Base-by-base conservation (phyloP, 371 early-diverging fungal genomes). In the Phascolomyces articulosus region DNA sequence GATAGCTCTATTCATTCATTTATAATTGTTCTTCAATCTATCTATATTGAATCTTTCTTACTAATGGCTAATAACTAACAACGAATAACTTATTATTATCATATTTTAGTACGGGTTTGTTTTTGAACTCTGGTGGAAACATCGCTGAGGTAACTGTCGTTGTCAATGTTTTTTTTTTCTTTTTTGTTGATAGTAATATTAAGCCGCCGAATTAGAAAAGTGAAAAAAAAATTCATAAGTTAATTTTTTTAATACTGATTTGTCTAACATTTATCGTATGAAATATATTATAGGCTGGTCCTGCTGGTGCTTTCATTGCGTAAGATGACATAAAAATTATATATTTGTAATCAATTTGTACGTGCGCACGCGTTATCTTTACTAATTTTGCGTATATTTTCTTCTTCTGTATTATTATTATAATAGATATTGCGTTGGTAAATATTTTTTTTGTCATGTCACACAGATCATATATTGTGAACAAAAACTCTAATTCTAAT, bases 41-140 rank as follows among this genome's bases (percentile, higher is more conserved):
- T n/a, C n/a, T n/a, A n/a, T n/a, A n/a, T n/a, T n/a, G n/a, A n/a
- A n/a, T n/a, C n/a, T n/a, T n/a, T n/a, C n/a, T n/a, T n/a, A n/a
- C n/a, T n/a, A n/a, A n/a, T n/a, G n/a, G n/a, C n/a, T n/a, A n/a
- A n/a, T n/a, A n/a, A n/a, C n/a, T n/a, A n/a, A n/a, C n/a, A n/a
- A n/a, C n/a, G n/a, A n/a, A n/a, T n/a, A n/a, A n/a, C n/a, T n/a
- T n/a, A n/a, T n/a, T n/a, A n/a, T 57, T 24, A 51, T 24, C 40
- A 49, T 44, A 0, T 44, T 26, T 20, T 60, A 92, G 93, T 59
- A 96, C 94, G 40, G 96, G 96, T 59, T 75, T 96, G 16, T 96
- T 95, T 77, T 81, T 96, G 64, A 93, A 88, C 24, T 91, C 93
- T 58, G 96, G 95, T 26, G 69, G 79, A 16, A 86, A 90, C 10